Conservation (phyloP, 495 filamentous ascomycete species). For the Xylaria venustula region DNA sequence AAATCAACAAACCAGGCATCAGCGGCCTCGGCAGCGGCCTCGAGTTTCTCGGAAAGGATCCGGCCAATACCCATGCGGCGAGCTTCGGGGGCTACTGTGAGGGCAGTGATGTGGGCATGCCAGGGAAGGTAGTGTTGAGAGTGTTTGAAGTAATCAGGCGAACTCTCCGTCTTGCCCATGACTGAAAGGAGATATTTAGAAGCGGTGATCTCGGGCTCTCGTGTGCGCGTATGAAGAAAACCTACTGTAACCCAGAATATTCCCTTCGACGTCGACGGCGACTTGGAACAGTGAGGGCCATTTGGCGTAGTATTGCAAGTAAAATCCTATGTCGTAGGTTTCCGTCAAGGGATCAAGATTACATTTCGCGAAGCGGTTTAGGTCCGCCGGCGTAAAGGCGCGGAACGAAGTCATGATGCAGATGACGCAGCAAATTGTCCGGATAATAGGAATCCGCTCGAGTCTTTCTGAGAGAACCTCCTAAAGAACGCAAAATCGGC, state of each 20-base stretch:
- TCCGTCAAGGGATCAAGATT: conserved; percentile 95
- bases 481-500: too few relatives aligned
- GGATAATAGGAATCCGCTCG: too few relatives aligned
- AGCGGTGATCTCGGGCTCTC: neutral
- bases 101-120: conserved; percentile 96
- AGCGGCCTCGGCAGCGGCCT: conserved; percentile 72
- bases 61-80: conserved; percentile 84
- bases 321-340: conserved; percentile 93
- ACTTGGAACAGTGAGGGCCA: conserved; percentile 93
- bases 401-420: conserved; percentile 46
- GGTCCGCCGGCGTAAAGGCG: conserved; percentile 42
- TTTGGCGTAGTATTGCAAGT: conserved; percentile 88
- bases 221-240: conserved; percentile 10
- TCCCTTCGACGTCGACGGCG: conserved; percentile 74
- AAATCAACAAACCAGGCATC: conserved; percentile 94
- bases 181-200: conserved; percentile 54
- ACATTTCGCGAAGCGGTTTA: conserved; percentile 68
- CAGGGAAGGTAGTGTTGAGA: conserved; percentile 89
- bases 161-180: conserved; percentile 93
- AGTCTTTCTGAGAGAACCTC: too few relatives aligned
- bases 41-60: conserved; percentile 72
- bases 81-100: conserved; percentile 86
- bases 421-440: too few relatives aligned
- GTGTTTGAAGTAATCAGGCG: conserved; percentile 65
- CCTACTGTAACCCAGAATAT: conserved; percentile 91